Evolutionary conservation across 305 asterid genomes (phyloP), one percentile per base, ranked within the genome.

Genomic region (Nicotiana rustica): DNA sequence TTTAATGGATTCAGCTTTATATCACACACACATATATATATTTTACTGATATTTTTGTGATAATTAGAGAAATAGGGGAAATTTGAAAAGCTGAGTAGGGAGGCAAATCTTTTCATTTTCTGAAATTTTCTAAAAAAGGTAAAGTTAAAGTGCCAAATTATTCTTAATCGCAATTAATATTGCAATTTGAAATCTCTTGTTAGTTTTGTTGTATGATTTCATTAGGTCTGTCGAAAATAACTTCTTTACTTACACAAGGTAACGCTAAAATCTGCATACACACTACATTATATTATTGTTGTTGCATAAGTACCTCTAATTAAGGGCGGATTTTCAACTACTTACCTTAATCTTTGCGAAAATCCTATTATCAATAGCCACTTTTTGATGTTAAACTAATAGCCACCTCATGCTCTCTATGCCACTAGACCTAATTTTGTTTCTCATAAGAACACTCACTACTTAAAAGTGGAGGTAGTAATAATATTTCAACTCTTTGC

Each of bases 61-160:
- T 1, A 31, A 31, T 31, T 31, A 31, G 33, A 31, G 33, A 31
- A 31, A 31, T 31, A 31, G 41, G 41, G 8, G 6, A 5, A 36
- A 36, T 36, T 36, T 36, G 41, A 36, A 36, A 67, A 67, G 9
- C 73, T 67, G 13, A 1, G 52, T 67, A 7, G 75, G 25, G 56
- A 10, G 78, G 78, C 13, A 69, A 44, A 70, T 19, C 33, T 35
- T 44, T 15, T n/a, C 36, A 69, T 69, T 69, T 69, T 70, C 10
- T 70, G 19, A 59, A 10, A 70, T 70, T 70, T 70, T 70, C 36
- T 70, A 70, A 29, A 70, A 70, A 70, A 59, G 78, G 35, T 44
- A 44, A 41, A 60, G 41, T 33, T 44, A 41, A 70, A 38, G 36
- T 19, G 19, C 36, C 33, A 69, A 69, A n/a, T 69, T 69, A 41